phyloP scores from a whole-genome alignment of 176 grass and related monocot species.

The Phyllostachys edulis region DNA sequence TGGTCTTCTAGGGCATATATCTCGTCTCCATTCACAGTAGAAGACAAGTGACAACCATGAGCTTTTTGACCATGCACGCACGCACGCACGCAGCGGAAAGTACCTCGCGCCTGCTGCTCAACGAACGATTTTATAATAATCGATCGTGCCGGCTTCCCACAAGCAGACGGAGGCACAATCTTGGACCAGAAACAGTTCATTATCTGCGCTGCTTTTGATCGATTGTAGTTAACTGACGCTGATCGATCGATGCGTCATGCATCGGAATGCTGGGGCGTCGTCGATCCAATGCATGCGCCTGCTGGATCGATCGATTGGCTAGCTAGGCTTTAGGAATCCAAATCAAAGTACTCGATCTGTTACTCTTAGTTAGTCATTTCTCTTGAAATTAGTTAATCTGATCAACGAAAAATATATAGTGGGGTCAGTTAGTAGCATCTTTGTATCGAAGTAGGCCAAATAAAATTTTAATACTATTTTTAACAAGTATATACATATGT shows the following conservation, averaged over 20 bases:
- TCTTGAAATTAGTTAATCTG: not conserved
- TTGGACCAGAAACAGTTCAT: conserved; percentile 13
- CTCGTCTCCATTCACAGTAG: not conserved
- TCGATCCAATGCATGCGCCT: no score
- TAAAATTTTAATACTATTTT: no score
- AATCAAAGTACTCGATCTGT: not conserved
- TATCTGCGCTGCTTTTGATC: not conserved
- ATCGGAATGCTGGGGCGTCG: no score
- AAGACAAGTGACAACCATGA: not conserved
- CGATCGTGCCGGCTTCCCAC: not conserved
- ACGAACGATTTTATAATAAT: not conserved
- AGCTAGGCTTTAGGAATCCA: not conserved
- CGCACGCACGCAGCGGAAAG: not conserved
- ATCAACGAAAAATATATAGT: no score
- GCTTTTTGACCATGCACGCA: not conserved
- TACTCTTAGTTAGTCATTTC: not conserved
- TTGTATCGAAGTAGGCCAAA: no score
- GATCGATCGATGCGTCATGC: not conserved
- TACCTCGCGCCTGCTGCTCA: not conserved
- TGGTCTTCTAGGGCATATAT: no score
- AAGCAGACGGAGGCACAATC: conserved; percentile 17
- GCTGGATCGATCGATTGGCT: not conserved
- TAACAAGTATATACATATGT: no score
- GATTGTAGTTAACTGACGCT: not conserved
- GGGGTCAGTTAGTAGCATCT: no score